Base-by-base conservation (phyloP, 495 filamentous ascomycete genomes). In the Tuber aestivum region DNA sequence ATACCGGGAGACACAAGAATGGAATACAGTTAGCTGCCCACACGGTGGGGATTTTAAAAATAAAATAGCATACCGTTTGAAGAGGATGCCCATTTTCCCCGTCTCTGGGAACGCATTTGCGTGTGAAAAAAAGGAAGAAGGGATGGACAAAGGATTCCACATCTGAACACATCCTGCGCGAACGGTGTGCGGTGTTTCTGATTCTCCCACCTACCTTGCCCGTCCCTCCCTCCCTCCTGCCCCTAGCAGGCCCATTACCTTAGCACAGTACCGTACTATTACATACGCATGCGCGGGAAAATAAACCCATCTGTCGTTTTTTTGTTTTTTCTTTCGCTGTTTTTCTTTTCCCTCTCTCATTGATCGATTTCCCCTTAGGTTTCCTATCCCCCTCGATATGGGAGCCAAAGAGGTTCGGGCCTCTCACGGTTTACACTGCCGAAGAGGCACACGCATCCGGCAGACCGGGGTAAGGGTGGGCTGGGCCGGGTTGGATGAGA, bases 401-500 rank as follows among this genome's bases (percentile, higher is more conserved):
- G 56, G 56, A 65, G 27, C 56, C 27, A 65, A 65, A 65, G 56
- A 65, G 56, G 56, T 65, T 65, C 27, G 56, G 56, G n/a, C 56
- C 56, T 65, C 56, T 65, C 56, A 65, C 56, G 56, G 56, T 65
- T 27, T 65, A 65, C 12, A 79, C 78, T 79, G 74, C 74, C 76
- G 73, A 75, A 41, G 68, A 65, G 56, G 56, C 56, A 65, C 56
- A 65, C 56, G 37, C 69, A 77, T 70, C 48, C 77, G 48, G 76
- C 70, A 78, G 69, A 69, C 45, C 27, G 72, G 77, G 77, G 45
- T 72, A 71, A 75, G 71, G 77, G 56, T n/a, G n/a, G n/a, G n/a
- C n/a, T 78, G 72, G 42, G 27, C 56, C 16, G 68, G 72, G 70
- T 72, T 78, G 50, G 70, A 72, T 70, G 50, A 32, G 61, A 74